Evolutionary conservation across 306 rosid species (phyloP).

Genomic region (Acacia melanoxylon): DNA sequence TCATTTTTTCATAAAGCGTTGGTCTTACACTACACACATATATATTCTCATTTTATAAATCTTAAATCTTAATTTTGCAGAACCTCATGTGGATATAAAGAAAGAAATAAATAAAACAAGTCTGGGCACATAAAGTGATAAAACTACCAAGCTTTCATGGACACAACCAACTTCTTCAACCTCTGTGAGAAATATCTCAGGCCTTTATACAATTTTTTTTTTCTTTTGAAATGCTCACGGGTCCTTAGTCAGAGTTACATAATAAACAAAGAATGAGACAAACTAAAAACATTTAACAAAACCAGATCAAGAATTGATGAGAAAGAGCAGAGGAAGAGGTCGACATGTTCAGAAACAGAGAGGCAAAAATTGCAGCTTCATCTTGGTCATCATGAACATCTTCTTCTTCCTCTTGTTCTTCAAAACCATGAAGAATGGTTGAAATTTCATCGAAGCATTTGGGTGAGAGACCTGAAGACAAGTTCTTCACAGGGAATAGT

Average conservation of each 20-base stretch:
- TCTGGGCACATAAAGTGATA: not conserved
- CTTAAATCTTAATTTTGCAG: not conserved
- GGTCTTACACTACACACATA: not conserved
- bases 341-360: conserved; percentile 61
- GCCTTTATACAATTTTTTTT: conserved; percentile 46
- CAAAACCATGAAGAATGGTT: not conserved
- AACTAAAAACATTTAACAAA: not conserved
- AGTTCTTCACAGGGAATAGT: conserved; percentile 77
- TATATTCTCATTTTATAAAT: not conserved
- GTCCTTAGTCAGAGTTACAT: conserved; percentile 46
- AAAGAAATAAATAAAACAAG: not conserved
- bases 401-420: conserved; percentile 42
- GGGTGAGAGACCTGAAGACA: conserved; percentile 60
- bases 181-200: conserved; percentile 27
- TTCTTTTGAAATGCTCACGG: conserved; percentile 24
- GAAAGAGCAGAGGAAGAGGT: conserved; percentile 35
- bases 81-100: not conserved
- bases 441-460: conserved; percentile 45
- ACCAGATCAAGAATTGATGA: conserved; percentile 7
- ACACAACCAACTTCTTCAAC: conserved; percentile 50
- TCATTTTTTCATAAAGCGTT: not conserved
- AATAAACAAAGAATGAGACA: not conserved
- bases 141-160: conserved; percentile 27
- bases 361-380: conserved; percentile 54
- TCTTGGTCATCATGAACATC: conserved; percentile 50